Evolutionary conservation across 1,284 basidiomycete genomes (phyloP).

Genomic region (Malassezia psittaci): DNA sequence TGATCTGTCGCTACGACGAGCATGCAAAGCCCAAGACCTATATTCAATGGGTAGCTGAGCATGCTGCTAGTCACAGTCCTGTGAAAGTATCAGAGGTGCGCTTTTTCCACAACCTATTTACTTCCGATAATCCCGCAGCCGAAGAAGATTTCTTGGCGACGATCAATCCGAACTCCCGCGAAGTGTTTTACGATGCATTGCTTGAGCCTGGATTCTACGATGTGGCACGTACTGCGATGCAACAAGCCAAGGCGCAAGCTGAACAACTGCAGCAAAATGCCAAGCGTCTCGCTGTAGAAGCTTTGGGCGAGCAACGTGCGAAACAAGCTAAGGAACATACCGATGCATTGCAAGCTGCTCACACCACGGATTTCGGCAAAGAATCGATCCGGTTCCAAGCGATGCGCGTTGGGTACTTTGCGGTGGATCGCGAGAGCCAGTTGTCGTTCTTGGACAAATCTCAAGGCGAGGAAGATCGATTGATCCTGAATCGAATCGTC

Average conservation of each 20-base stretch:
- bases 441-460: conserved; percentile 27
- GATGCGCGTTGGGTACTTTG: conserved; percentile 87
- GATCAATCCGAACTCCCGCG: conserved; percentile 68
- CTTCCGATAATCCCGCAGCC: conserved; percentile 76
- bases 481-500: conserved; percentile 87
- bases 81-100: conserved; percentile 78
- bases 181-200: conserved; percentile 68
- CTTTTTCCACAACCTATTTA: conserved; percentile 87
- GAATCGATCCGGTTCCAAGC: conserved; percentile 96
- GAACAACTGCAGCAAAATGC: conserved; percentile 52
- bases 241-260: conserved; percentile 61
- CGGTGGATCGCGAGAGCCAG: conserved; percentile 62
- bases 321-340: not conserved
- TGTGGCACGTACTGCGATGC: conserved; percentile 63
- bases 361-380: conserved; percentile 56
- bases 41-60: conserved; percentile 95
- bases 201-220: conserved; percentile 82
- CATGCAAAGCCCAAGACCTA: conserved; percentile 69
- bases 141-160: conserved; percentile 64
- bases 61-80: conserved; percentile 65
- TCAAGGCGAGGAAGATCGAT: conserved; percentile 58
- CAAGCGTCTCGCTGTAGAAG: conserved; percentile 47
- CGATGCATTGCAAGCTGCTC: not conserved
- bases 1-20: conserved; percentile 67
- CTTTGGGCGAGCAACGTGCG: conserved; percentile 14